Percentiles rank a stretch among this genome's conserved stretches.
These are phyloP conservation scores for Phytophthora sp. DNA, from an alignment of 352 stramenopile genomes.

Conservation along the genomic window DNA sequence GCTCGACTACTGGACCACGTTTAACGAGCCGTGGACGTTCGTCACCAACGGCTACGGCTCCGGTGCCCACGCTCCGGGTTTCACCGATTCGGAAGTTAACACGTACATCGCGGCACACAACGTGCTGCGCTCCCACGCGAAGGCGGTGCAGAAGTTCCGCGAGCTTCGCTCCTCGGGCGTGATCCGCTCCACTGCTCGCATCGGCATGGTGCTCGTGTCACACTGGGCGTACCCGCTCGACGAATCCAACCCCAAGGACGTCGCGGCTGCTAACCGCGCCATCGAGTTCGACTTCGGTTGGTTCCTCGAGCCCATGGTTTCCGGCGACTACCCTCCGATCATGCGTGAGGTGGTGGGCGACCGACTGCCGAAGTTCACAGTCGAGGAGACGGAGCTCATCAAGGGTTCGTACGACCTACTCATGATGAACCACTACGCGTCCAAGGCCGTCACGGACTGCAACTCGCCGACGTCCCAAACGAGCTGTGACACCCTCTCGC, in stretches of 20 bases:
- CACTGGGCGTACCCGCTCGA: slow-evolving; percentile 87
- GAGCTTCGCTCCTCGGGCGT: slow-evolving; percentile 57
- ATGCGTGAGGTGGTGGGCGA: slow-evolving; percentile 87
- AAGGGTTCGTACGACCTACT: slow-evolving; percentile 93
- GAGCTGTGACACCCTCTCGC: slow-evolving; percentile 25
- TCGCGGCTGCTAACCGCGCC: slow-evolving; percentile 73
- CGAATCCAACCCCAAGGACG: slow-evolving; percentile 44
- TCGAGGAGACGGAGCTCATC: slow-evolving; percentile 70
- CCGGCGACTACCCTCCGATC: slow-evolving; percentile 91
- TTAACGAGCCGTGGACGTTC: slow-evolving; percentile 92
- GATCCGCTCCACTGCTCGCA: slow-evolving; percentile 69
- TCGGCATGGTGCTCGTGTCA: slow-evolving; percentile 91
- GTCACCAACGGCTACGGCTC: slow-evolving; percentile 83
- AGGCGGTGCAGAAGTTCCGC: slow-evolving; percentile 85
- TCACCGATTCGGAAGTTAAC: slow-evolving; percentile 37
- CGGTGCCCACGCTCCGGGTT: slow-evolving; percentile 44
- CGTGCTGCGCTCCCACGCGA: slow-evolving; percentile 88
- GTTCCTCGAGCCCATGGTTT: slow-evolving; percentile 90
- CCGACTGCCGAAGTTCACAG: slow-evolving; percentile 89
- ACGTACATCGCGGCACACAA: slow-evolving; percentile 72
- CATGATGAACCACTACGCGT: slow-evolving; percentile 95
- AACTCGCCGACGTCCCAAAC: slow-evolving; percentile 47
- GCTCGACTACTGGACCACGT: slow-evolving; percentile 93
- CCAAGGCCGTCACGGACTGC: slow-evolving; percentile 71
- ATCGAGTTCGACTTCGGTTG: slow-evolving; percentile 92